Conservation (phyloP, 768 basidiomycete genomes). For the Auricularia cornea region DNA sequence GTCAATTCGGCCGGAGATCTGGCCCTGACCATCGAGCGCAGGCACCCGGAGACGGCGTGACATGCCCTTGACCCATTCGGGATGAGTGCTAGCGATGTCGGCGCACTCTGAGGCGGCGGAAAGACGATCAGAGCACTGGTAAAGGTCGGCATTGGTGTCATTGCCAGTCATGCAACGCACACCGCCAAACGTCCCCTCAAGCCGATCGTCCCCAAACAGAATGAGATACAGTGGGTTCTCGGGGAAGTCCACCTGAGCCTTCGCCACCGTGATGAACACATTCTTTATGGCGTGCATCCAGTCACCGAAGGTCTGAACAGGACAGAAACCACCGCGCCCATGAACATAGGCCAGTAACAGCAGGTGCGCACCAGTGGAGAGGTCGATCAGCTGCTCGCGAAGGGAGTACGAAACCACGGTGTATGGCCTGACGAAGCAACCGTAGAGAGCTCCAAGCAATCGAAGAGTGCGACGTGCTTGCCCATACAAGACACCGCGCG, state of each 20-base stretch:
- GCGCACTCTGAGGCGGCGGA: conserved; percentile 25
- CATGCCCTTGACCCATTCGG: conserved; percentile 28
- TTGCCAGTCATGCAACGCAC: conserved; percentile 19
- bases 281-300: conserved; percentile 33
- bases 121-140: conserved; percentile 21
- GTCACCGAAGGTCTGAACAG: conserved; percentile 21
- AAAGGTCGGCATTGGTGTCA: conserved; percentile 10
- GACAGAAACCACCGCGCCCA: conserved; percentile 17
- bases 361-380: conserved; percentile 28
- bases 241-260: conserved; percentile 26
- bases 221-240: conserved; percentile 26
- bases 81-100: conserved; percentile 29
- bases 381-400: conserved; percentile 24
- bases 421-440: conserved; percentile 23
- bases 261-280: conserved; percentile 30
- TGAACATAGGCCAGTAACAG: conserved; percentile 12
- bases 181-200: conserved; percentile 24
- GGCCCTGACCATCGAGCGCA: not conserved
- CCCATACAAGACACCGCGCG: not conserved
- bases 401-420: conserved; percentile 21
- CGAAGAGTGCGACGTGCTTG: conserved; percentile 16
- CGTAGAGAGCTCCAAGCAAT: conserved; percentile 15
- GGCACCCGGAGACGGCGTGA: conserved; percentile 21
- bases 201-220: conserved; percentile 29
- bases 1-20: not conserved